Evolutionary conservation across 2,329 filamentous ascomycete species (phyloP), one percentile per base, ranked within the genome.

Genomic region (Polytolypa hystricis): DNA sequence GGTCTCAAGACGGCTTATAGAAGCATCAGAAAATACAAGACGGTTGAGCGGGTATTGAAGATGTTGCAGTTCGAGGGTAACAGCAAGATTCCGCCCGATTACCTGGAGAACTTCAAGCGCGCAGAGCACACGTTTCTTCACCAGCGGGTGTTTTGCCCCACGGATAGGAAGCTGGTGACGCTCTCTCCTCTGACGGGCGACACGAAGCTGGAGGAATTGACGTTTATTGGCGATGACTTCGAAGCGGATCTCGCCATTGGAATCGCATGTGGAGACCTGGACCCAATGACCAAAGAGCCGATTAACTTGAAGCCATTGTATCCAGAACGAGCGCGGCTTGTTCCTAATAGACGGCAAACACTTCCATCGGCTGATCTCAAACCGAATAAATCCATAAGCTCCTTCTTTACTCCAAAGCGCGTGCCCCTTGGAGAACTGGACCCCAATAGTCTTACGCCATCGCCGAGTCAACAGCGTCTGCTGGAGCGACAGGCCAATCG

Each of bases 1-100:
- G 91, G 91, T 0, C 60, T 98, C 38, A 96, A 95, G 67, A 96
- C 87, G 4, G 89, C 91, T 0, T 83, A 98, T 59, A 79, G 86
- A 30, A 75, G 91, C 65, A 73, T 98, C 41, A 78, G 89, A 41
- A 94, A 93, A 58, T 76, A 94, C 64, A 94, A 89, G 58, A 84
- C 77, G 0, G 74, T 91, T 4, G 89, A 96, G 35, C 80, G 79
- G 40, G 72, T 93, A 12, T 65, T 98, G 38, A 78, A 79, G 35
- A 82, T 84, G 65, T 65, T 94, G 14, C 84, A 87, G 47, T 93
- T 96, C 46, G 86, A 95, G 37, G 86, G 85, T 12, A 87, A 93
- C 55, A 80, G 78, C 48, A 74, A 74, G 36, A 73, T 98, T 7
- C 87, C 91, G 0, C 66, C 78, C 26, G 80, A 82, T 43, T 98